phyloP scores from a whole-genome alignment of 2,329 filamentous ascomycete genomes.

The Septoria linicola region DNA sequence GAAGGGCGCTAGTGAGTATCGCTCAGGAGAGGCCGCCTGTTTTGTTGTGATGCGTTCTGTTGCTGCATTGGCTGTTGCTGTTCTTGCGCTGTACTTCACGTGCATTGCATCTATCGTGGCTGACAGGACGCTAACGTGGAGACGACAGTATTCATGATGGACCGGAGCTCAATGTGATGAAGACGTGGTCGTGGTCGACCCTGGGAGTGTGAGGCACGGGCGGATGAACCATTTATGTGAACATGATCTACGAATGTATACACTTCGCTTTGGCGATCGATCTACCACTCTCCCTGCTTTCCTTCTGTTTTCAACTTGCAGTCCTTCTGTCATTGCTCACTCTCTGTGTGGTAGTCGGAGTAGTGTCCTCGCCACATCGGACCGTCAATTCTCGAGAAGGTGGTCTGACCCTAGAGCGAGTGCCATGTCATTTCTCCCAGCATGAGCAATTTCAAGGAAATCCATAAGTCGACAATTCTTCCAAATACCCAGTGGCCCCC shows the following conservation, averaged over 20 bases:
- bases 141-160: slow-evolving; percentile 16
- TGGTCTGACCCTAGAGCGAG: background rate
- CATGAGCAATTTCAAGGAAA: background rate
- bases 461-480: background rate
- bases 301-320: background rate
- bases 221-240: background rate
- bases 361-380: too few species aligned
- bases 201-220: background rate
- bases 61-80: background rate
- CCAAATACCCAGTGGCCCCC: background rate
- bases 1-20: slow-evolving; percentile 21
- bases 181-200: slow-evolving; percentile 20
- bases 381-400: background rate
- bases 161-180: slow-evolving; percentile 19
- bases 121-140: slow-evolving; percentile 13
- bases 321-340: too few species aligned
- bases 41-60: slow-evolving; percentile 6
- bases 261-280: too few species aligned
- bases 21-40: slow-evolving; percentile 1
- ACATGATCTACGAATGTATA: background rate
- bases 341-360: too few species aligned
- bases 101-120: background rate
- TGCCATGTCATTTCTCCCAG: background rate
- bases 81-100: background rate
- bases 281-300: too few species aligned